Conservation (phyloP, 2,329 filamentous ascomycete species). For the Raffaelea arxii region DNA sequence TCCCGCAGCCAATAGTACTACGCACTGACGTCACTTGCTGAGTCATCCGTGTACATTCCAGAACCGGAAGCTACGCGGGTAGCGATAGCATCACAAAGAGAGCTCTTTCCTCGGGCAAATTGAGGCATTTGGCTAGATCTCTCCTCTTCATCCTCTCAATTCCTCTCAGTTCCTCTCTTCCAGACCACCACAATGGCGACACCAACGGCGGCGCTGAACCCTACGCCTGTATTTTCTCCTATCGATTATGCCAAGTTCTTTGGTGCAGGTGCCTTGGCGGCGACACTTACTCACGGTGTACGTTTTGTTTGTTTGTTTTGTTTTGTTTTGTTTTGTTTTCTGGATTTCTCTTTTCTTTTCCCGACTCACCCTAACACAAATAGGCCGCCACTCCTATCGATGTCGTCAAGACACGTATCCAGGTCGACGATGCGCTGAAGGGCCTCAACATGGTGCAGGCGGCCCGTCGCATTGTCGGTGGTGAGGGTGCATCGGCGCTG, state of each 20-base stretch:
- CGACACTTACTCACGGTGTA: conserved; percentile 41
- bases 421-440: conserved; percentile 79
- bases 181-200: no score
- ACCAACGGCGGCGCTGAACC: no score
- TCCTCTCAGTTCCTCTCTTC: no score
- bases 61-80: no score
- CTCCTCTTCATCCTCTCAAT: no score
- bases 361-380: background rate
- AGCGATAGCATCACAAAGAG: no score
- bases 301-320: no score
- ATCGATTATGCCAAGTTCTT: conserved; percentile 44
- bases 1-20: no score
- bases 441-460: conserved; percentile 75
- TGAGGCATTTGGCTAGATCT: no score
- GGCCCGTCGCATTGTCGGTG: conserved; percentile 66
- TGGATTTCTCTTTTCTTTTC: background rate
- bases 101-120: no score
- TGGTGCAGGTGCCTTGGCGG: conserved; percentile 40
- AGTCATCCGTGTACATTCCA: background rate
- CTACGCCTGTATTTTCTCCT: conserved; percentile 27
- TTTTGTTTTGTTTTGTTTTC: background rate
- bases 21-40: background rate
- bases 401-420: conserved; percentile 86
- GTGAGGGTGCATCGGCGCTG: conserved; percentile 70
- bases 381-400: conserved; percentile 44